Evolutionary conservation across 176 grass and related monocot species (phyloP), one percentile per base, ranked within the genome.

Genomic region (Thalia dealbata): DNA sequence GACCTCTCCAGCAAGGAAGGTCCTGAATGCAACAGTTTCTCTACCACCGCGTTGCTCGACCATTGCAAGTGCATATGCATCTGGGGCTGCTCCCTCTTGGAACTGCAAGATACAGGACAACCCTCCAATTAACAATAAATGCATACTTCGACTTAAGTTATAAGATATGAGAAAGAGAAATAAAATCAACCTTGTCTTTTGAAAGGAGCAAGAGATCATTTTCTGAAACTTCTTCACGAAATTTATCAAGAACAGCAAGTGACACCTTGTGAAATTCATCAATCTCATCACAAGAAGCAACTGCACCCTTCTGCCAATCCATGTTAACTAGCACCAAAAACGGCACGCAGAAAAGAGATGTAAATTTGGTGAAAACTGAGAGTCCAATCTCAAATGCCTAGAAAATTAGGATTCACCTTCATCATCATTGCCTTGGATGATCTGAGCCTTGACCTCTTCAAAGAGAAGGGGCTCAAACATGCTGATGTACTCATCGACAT

Each of bases 371-470:
- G 21, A 74, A 29, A 27, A 16, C 71, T 3, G 13, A 72, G 5
- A 63, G 2, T 15, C 19, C 12, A n/a, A 44, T 25, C 35, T 10
- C 23, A 4, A 16, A 61, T 42, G 12, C 30, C 56, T 45, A 27
- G 23, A 60, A 46, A 44, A n/a, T 38, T 28, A 71, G 35, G 10
- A 7, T 11, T 28, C 43, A 90, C 87, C 89, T 73, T 97, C 89
- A 12, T 88, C 82, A 52, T 92, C 86, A 64, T 78, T 78, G 0
- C 93, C 86, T 82, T 82, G 92, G 25, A 92, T 67, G 30, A 97
- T 90, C 81, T 92, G 93, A 10, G 87, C 82, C 87, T 97, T 97
- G 61, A 97, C 87, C 85, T 97, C 93, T 78, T 97, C 93, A 60
- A 97, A 92, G 78, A 97, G 87, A 67, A 97, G 87, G 32, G 93